These are phyloP conservation scores for Pezicula neosporulosa DNA, from an alignment of 2,329 filamentous ascomycete genomes.

Conservation along the genomic window DNA sequence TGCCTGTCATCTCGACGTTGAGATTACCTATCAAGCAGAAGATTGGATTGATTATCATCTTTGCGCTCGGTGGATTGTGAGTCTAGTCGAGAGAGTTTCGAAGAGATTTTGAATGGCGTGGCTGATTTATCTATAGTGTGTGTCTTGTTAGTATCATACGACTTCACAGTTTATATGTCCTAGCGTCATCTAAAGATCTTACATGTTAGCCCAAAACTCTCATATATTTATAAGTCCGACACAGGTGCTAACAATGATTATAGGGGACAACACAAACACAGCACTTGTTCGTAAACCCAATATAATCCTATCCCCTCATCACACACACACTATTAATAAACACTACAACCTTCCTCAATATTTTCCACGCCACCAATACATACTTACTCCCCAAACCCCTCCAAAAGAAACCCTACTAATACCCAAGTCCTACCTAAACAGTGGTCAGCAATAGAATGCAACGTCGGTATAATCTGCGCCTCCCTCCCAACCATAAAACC, in stretches of 20 bases:
- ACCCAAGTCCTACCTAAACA: too few species aligned
- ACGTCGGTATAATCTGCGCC: conserved; percentile 44
- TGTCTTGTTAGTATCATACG: conserved; percentile 11
- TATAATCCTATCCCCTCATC: too few species aligned
- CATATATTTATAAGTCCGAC: background rate
- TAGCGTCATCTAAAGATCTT: conserved; percentile 6
- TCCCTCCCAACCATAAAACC: conserved; percentile 48
- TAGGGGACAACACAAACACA: conserved; percentile 5
- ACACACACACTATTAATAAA: too few species aligned
- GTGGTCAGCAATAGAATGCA: conserved; percentile 47
- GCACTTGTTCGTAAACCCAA: background rate
- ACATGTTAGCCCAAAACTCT: conserved; percentile 2
- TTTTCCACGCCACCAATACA: too few species aligned
- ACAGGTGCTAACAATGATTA: background rate
- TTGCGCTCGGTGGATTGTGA: conserved; percentile 11
- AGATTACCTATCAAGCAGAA: conserved; percentile 10
- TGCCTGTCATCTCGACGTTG: conserved; percentile 8
- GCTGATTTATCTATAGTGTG: background rate
- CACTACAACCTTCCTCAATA: too few species aligned
- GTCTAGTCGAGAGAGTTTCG: background rate
- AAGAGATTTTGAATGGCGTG: background rate
- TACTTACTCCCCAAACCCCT: too few species aligned
- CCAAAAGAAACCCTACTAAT: too few species aligned
- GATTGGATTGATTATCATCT: conserved; percentile 10
- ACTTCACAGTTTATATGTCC: conserved; percentile 8